Evolutionary conservation across 345 rosid genomes (phyloP), one percentile per base, ranked within the genome.

Genomic region (Abelmoschus esculentus): DNA sequence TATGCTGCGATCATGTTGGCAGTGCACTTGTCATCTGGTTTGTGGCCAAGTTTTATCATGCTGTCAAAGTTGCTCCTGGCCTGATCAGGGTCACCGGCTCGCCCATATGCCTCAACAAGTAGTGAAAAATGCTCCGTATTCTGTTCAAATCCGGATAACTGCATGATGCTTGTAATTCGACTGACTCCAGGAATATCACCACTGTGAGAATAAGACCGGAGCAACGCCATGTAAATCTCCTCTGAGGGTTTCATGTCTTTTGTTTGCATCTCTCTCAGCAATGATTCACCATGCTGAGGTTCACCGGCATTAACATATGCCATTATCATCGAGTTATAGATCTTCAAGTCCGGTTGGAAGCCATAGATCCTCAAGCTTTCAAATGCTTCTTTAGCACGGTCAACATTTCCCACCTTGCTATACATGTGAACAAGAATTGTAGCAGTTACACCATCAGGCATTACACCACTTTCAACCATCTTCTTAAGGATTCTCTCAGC

Each of bases 251-350:
- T 82, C 44, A 87, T 70, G 63, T 82, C 88, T 66, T 70, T 81
- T 46, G 73, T 50, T 61, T 76, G 83, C 96, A 87, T 85, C 57
- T 88, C 89, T 70, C 83, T 81, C 74, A 82, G 7, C 72, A 88
- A 80, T 31, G 69, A 17, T 66, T 89, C 90, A 8, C 72, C 90
- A 60, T 49, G 42, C 68, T 58, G 79, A 62, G 90, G 83, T 26
- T 87, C 17, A 19, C 87, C 93, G 59, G 85, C 92, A 65, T 85
- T 87, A 42, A 83, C 80, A 70, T 81, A 85, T 50, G 90, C 91
- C 92, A 78, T 80, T 78, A 95, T 87, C 98, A 95, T 84, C 9
- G 97, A 79, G 68, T 67, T 71, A 76, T 89, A 90, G 50, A 86
- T 76, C 69, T 79, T 84, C 57, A 63, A 11, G 57, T 89, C 92